Evolutionary conservation across 2,329 filamentous ascomycete genomes (phyloP).

Genomic region (Erysiphe pulchra): DNA sequence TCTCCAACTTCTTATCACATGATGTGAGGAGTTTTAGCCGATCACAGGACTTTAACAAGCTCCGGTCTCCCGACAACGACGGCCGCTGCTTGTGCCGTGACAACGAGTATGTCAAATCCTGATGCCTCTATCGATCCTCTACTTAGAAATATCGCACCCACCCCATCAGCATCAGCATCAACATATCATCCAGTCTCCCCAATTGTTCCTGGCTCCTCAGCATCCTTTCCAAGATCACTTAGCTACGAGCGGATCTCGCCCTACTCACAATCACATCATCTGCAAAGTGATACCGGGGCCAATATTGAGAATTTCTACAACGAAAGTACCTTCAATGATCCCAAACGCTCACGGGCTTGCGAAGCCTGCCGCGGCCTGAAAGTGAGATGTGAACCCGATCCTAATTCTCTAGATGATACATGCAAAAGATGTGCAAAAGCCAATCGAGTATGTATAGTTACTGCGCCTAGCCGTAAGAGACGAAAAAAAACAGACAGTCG

Average conservation of each 20-base stretch:
- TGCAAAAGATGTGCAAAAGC: conserved; percentile 18
- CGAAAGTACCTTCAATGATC: conserved; percentile 8
- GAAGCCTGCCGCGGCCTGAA: conserved; percentile 19
- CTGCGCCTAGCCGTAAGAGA: conserved; percentile 17
- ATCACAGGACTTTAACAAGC: conserved; percentile 1
- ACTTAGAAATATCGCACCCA: neutral
- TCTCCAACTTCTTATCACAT: neutral
- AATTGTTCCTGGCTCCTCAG: neutral
- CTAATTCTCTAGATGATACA: conserved; percentile 12
- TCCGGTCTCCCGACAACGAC: conserved; percentile 1
- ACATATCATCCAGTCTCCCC: neutral
- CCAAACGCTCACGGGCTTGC: conserved; percentile 16
- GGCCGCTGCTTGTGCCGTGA: neutral
- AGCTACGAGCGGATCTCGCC: neutral
- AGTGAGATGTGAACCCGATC: conserved; percentile 17
- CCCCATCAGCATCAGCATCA: neutral
- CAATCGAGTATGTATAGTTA: conserved; percentile 16
- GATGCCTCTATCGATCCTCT: conserved; percentile 1
- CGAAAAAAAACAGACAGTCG: conserved; percentile 20
- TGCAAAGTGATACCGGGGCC: neutral
- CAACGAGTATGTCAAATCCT: conserved; percentile 1
- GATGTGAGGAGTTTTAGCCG: neutral
- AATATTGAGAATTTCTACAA: conserved; percentile 5
- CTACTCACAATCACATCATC: neutral
- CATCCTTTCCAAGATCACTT: neutral